Conservation (phyloP, 148 eudicot genomes). For the Limonium bicolor region DNA sequence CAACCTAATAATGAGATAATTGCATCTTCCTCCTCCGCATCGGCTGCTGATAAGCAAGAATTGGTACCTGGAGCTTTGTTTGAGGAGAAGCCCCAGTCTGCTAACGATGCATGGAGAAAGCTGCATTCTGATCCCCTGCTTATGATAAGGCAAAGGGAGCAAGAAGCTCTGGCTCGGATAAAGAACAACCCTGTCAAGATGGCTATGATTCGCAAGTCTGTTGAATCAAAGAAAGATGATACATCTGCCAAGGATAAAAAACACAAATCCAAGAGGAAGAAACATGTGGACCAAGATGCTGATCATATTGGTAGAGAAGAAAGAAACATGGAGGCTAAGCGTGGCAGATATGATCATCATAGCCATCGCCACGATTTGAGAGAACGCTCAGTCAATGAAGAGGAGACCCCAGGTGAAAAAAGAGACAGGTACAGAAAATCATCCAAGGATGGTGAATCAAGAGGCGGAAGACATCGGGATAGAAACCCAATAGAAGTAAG, state of each 20-base stretch:
- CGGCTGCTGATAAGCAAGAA: slow-evolving; percentile 31
- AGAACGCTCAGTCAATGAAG: slow-evolving; percentile 15
- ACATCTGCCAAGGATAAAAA: slow-evolving; percentile 9
- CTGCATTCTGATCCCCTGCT: slow-evolving; percentile 96
- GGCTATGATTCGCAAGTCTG: slow-evolving; percentile 94
- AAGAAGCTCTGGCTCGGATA: slow-evolving; percentile 82
- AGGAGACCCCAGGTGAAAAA: slow-evolving; percentile 24
- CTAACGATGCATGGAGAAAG: slow-evolving; percentile 98
- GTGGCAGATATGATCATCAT: slow-evolving; percentile 15
- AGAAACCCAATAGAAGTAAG: slow-evolving; percentile 6
- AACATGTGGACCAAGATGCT: slow-evolving; percentile 25
- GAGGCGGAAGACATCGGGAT: slow-evolving; percentile 14
- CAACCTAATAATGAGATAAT: slow-evolving; percentile 10
- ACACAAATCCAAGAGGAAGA: slow-evolving; percentile 39
- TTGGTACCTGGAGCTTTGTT: slow-evolving; percentile 73
- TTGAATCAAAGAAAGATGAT: slow-evolving; percentile 50
- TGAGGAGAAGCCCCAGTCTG: slow-evolving; percentile 93
- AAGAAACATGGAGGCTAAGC: slow-evolving; percentile 15
- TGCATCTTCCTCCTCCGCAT: slow-evolving; percentile 23
- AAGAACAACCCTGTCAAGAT: slow-evolving; percentile 91
- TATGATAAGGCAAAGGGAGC: slow-evolving; percentile 85
- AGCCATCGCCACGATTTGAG: slow-evolving; percentile 8
- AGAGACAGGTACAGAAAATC: slow-evolving; percentile 12
- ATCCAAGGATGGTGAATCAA: slow-evolving; percentile 3
- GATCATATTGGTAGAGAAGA: slow-evolving; percentile 18